Percentiles rank a stretch among this genome's conserved stretches.
phyloP scores from a whole-genome alignment of 495 filamentous ascomycete genomes.

The Pseudevernia furfuracea region DNA sequence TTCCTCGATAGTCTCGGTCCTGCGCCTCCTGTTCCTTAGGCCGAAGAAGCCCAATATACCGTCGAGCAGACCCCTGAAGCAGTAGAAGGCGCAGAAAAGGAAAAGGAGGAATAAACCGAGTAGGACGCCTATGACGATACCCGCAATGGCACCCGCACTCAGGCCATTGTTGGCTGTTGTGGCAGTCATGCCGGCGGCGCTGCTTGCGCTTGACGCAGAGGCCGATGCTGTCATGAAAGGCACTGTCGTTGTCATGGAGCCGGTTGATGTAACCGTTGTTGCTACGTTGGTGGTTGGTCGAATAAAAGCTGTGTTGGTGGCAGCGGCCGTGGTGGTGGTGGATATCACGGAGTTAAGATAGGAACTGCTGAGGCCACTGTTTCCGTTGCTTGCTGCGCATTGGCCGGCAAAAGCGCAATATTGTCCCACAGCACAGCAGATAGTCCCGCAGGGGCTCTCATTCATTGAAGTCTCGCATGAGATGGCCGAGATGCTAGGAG shows the following conservation, averaged over 20 bases:
- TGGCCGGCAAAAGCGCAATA: conserved; percentile 50
- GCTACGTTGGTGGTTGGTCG: conserved; percentile 61
- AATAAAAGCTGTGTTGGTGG: conserved; percentile 45
- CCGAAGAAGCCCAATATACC: conserved; percentile 61
- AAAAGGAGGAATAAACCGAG: conserved; percentile 65
- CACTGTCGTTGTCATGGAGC: conserved; percentile 49
- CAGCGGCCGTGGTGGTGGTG: conserved; percentile 29
- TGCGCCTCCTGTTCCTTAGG: conserved; percentile 40
- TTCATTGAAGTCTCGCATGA: conserved; percentile 53
- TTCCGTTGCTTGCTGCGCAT: conserved; percentile 36
- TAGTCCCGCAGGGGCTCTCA: conserved; percentile 60
- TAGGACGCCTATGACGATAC: conserved; percentile 83
- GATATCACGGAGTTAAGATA: conserved; percentile 26
- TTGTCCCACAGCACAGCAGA: conserved; percentile 67
- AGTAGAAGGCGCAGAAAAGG: conserved; percentile 67
- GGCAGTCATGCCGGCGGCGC: conserved; percentile 37
- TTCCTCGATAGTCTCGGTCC: conserved; percentile 52
- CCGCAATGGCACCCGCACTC: conserved; percentile 83
- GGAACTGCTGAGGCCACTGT: conserved; percentile 34
- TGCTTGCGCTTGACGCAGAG: conserved; percentile 44
- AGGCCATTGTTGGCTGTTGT: conserved; percentile 46
- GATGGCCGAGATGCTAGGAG: conserved; percentile 33
- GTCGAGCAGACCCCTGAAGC: conserved; percentile 58
- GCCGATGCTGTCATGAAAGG: conserved; percentile 50
- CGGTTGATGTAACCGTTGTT: conserved; percentile 48